A percentile compares a stretch with the other conserved stretches of the same genome.
phyloP scores from a whole-genome alignment of 108 stramenopile genomes.

The Nitzschia sp. region DNA sequence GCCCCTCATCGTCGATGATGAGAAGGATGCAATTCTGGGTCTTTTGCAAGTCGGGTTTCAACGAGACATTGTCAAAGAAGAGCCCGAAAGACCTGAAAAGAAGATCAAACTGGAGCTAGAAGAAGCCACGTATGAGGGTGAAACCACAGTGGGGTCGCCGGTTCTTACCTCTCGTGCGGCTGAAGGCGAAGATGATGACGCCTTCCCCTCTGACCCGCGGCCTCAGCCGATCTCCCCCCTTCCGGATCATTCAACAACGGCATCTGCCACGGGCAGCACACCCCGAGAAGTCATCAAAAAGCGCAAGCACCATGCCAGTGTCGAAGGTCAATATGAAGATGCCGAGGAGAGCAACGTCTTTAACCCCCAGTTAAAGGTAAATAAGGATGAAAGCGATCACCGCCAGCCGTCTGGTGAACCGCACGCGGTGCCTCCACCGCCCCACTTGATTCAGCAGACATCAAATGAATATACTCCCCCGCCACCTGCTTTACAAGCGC shows the following conservation, averaged over 20 bases:
- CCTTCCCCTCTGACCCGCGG: background rate
- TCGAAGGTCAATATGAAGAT: conserved; percentile 20
- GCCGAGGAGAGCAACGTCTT: background rate
- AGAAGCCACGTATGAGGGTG: background rate
- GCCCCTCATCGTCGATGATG: background rate
- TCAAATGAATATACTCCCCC: background rate
- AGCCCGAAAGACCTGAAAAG: background rate
- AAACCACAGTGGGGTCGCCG: background rate
- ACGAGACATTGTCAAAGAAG: background rate
- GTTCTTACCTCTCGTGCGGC: background rate
- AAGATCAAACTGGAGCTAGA: background rate
- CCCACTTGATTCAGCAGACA: conserved; percentile 13
- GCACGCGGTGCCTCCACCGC: background rate
- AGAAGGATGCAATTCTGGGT: conserved; percentile 6
- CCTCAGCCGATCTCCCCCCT: background rate
- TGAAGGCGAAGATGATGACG: background rate
- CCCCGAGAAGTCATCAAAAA: conserved; percentile 10
- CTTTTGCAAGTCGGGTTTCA: conserved; percentile 1
- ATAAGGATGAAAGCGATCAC: too few species aligned
- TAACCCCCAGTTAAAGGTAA: background rate
- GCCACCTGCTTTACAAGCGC: background rate
- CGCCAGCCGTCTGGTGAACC: background rate
- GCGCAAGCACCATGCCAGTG: conserved; percentile 12
- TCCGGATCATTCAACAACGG: background rate
- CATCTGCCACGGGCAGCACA: background rate